Evolutionary conservation across 1,284 basidiomycete species (phyloP), one percentile per base, ranked within the genome.

Genomic region (Irpex lacteus): DNA sequence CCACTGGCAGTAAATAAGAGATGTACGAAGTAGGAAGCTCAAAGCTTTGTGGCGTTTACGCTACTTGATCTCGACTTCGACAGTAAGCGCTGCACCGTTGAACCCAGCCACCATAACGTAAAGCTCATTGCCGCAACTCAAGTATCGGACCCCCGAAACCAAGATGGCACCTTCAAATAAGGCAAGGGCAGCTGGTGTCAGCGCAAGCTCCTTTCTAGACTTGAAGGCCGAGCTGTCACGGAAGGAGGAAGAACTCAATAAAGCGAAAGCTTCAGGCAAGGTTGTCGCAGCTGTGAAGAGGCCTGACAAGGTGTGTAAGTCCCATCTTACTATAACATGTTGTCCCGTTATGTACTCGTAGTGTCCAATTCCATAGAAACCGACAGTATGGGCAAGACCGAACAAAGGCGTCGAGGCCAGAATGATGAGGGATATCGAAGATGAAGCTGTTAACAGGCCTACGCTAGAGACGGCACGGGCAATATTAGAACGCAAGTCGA

Each of bases 401-500:
- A 94, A 94, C 70, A 87, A 87, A 72, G 91, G 91, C 15, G 86
- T 94, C 19, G 74, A 82, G 7, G 75, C 75, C 6, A 84, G 91
- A 1, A 85, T 85, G 0, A 77, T 79, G 32, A 82, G 87, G 38
- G 91, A 94, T 74, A 70, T 86, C 8, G 88, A 91, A 71, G 78
- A 89, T 4, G 88, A 91, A 66, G 85, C 77, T 40, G 75, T 89
- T 61, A 86, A 83, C 75, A 84, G 81, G 68, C 85, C 85, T n/a
- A 91, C 88, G 0, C 73, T 90, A 6, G 91, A 93, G 50, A 83
- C 83, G 1, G 87, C 89, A 7, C 85, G 85, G 6, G 84, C 85
- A 1, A 83, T 82, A 4, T 76, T 98, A 59, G 88, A 93, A 74
- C 82, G 88, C 56, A 98, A 98, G 74, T 89, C 94, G 4, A 84